Evolutionary conservation across 1,284 basidiomycete genomes (phyloP).

Genomic region (Melampsora americana): DNA sequence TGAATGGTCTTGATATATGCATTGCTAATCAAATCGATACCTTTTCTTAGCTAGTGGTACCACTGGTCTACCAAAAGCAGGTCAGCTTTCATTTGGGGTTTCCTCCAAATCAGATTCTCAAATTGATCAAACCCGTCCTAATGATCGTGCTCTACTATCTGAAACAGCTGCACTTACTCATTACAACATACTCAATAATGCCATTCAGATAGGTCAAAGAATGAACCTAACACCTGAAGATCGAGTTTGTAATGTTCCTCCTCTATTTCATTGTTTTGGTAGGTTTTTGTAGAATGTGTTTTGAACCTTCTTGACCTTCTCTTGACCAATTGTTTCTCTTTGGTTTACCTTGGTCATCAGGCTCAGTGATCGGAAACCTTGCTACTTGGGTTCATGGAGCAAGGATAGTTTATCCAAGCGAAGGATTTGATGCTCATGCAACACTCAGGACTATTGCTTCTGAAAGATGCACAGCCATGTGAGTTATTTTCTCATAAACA

Average conservation of each 20-base stretch:
- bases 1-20: too few relatives aligned
- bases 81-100: not conserved
- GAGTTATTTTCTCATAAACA: not conserved
- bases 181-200: constrained; percentile 34
- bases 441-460: constrained; percentile 6
- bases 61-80: not conserved
- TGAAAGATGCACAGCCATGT: constrained; percentile 19
- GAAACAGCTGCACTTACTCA: constrained; percentile 18
- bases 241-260: constrained; percentile 11
- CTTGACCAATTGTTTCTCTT: not conserved
- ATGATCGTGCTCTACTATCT: not conserved
- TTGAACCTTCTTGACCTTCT: not conserved
- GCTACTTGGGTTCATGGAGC: constrained; percentile 13
- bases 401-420: constrained; percentile 14
- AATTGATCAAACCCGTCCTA: not conserved
- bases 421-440: constrained; percentile 18
- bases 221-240: constrained; percentile 21
- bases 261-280: constrained; percentile 38
- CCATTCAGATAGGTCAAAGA: constrained; percentile 20
- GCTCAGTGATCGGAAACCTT: constrained; percentile 27
- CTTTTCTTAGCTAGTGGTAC: not conserved
- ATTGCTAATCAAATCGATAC: not conserved
- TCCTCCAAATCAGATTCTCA: not conserved
- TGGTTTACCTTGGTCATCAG: not conserved
- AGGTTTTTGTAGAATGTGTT: not conserved